These are phyloP conservation scores for Colletotrichum aenigma DNA, from an alignment of 2,329 filamentous ascomycete genomes.

Conservation along the genomic window DNA sequence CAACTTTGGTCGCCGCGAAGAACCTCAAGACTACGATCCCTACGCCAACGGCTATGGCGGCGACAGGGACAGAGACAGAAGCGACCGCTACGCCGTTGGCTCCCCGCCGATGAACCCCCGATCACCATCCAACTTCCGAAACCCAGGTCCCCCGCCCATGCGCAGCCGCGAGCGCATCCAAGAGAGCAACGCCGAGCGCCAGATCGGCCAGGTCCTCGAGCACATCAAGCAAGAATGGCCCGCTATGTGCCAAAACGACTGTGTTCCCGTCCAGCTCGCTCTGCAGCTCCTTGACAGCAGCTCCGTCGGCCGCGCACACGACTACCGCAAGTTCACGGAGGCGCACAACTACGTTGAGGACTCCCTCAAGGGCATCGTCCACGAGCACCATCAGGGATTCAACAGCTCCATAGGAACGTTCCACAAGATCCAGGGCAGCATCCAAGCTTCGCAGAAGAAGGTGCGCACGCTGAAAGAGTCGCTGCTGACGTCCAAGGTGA, in stretches of 20 bases:
- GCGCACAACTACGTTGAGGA: constrained; percentile 90
- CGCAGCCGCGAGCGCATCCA: constrained; percentile 31
- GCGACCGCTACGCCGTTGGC: constrained; percentile 44
- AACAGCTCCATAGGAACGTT: constrained; percentile 99
- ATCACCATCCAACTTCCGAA: constrained; percentile 32
- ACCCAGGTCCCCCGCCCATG: constrained; percentile 30
- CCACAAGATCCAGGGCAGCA: constrained; percentile 96
- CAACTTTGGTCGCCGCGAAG: constrained; percentile 58
- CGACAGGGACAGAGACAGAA: constrained; percentile 39
- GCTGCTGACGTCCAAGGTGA: constrained; percentile 79
- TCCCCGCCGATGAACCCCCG: constrained; percentile 28
- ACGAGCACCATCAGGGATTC: constrained; percentile 98
- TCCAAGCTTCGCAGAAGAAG: constrained; percentile 84
- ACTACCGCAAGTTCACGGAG: constrained; percentile 82
- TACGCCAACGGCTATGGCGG: constrained; percentile 46
- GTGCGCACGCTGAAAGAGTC: constrained; percentile 84
- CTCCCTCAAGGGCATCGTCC: constrained; percentile 92
- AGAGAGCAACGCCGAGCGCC: constrained; percentile 57
- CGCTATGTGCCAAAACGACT: constrained; percentile 86
- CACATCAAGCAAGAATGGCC: constrained; percentile 91
- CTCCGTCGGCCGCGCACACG: constrained; percentile 88
- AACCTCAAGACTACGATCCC: constrained; percentile 50
- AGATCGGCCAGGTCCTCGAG: constrained; percentile 71
- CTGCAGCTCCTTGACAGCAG: constrained; percentile 92
- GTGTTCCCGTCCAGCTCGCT: constrained; percentile 92